Conservation (phyloP, 371 early-diverging fungal species). For the Mucor racemosus region DNA sequence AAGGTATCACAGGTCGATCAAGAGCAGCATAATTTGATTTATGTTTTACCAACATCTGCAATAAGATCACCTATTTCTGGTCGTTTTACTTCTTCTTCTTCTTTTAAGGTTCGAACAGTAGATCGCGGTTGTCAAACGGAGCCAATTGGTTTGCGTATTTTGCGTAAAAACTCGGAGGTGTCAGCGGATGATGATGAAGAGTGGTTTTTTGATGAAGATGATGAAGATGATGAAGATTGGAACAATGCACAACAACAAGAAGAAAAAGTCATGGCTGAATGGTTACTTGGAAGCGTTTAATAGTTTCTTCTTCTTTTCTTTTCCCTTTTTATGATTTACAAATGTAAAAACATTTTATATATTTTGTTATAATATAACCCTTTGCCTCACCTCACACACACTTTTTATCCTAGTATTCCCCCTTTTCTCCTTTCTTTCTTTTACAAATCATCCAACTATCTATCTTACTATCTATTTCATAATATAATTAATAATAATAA, state of each 20-base stretch:
- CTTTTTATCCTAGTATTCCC: background rate
- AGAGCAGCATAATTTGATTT: constrained; percentile 12
- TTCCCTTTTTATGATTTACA: background rate
- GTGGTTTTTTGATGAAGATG: background rate
- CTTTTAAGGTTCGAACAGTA: background rate
- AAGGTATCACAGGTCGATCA: constrained; percentile 1
- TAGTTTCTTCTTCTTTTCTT: background rate
- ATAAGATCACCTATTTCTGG: background rate
- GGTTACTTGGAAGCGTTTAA: constrained; percentile 17
- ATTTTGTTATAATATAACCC: constrained; percentile 4
- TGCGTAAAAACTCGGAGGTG: background rate
- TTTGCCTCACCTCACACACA: too few species aligned
- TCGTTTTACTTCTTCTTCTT: background rate
- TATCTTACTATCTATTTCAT: background rate
- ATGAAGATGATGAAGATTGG: constrained; percentile 13
- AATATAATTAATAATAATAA: background rate
- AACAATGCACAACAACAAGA: constrained; percentile 15
- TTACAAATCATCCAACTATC: constrained; percentile 1
- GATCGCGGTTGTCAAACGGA: constrained; percentile 27
- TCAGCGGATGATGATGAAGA: constrained; percentile 8
- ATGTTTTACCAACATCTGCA: constrained; percentile 16
- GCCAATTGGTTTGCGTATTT: background rate
- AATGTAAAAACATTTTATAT: constrained; percentile 1
- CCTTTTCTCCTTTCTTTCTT: background rate
- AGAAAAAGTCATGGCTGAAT: constrained; percentile 20